A percentile compares a stretch with the other conserved stretches of the same genome.
Evolutionary conservation across 257 asterid species (phyloP).

Genomic region (Henckelia pumila): DNA sequence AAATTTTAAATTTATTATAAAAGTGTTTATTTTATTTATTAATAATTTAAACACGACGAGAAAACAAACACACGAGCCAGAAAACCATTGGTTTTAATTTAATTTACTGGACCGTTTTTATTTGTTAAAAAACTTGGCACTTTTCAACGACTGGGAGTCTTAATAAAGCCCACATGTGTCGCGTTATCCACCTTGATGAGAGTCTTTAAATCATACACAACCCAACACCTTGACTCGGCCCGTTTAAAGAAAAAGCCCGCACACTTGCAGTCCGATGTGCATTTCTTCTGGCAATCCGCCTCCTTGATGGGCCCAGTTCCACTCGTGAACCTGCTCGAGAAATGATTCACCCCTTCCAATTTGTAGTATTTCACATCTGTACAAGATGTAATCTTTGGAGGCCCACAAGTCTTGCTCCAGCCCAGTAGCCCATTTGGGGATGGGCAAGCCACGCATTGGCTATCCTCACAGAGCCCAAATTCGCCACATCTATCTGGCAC

Average conservation of each 20-base stretch:
- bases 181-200: constrained; percentile 28
- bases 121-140: no score
- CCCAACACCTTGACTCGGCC: constrained; percentile 36
- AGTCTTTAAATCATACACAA: constrained; percentile 33
- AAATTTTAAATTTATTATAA: no score
- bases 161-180: constrained; percentile 39
- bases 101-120: no score
- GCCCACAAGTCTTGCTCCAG: constrained; percentile 34
- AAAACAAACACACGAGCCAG: no score
- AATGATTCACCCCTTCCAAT: constrained; percentile 46
- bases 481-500: constrained; percentile 35
- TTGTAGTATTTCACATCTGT: constrained; percentile 27
- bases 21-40: no score
- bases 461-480: constrained; percentile 42
- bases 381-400: constrained; percentile 27
- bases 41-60: no score
- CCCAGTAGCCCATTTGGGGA: constrained; percentile 37
- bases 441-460: constrained; percentile 50
- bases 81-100: no score
- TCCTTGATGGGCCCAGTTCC: constrained; percentile 36
- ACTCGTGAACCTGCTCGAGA: constrained; percentile 4
- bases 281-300: constrained; percentile 29
- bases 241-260: constrained; percentile 38
- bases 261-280: constrained; percentile 40
- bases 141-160: no score